Conservation (phyloP, 2,329 filamentous ascomycete genomes). For the Camptophora hylomeconis region DNA sequence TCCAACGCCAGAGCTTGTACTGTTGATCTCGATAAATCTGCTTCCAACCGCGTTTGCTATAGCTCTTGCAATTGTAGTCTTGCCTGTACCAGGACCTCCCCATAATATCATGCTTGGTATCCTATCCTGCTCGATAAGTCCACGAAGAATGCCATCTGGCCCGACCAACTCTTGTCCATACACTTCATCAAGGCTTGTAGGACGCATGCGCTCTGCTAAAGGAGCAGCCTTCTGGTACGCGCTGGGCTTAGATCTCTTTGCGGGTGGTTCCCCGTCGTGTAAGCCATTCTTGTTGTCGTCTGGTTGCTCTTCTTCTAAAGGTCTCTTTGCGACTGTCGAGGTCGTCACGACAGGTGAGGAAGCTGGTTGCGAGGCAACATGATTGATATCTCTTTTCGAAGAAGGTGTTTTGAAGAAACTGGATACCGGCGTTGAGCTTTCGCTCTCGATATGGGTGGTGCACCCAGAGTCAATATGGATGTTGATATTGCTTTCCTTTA, state of each 20-base stretch:
- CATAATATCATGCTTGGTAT: conserved; percentile 94
- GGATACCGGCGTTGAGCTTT: conserved; percentile 23
- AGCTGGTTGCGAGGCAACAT: conserved; percentile 18
- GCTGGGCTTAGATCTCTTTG: conserved; percentile 54
- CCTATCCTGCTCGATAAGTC: conserved; percentile 70
- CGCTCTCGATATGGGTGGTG: conserved; percentile 46
- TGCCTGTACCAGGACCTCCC: conserved; percentile 36
- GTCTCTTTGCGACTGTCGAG: conserved; percentile 5
- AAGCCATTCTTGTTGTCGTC: conserved; percentile 15
- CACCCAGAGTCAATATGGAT: conserved; percentile 80
- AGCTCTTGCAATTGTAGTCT: conserved; percentile 68
- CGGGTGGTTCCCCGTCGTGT: conserved; percentile 26
- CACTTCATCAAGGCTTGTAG: conserved; percentile 69
- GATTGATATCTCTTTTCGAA: conserved; percentile 25
- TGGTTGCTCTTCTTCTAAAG: conserved; percentile 11
- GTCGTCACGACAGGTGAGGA: conserved; percentile 4
- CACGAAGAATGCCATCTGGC: conserved; percentile 65
- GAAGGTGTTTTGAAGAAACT: conserved; percentile 41
- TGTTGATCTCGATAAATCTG: conserved; percentile 91
- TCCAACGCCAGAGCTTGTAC: conserved; percentile 71
- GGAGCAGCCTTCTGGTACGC: conserved; percentile 60
- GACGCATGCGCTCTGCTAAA: conserved; percentile 87
- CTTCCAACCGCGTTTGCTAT: conserved; percentile 72
- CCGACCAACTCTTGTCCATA: conserved; percentile 88
- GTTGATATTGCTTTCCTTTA: conserved; percentile 68